Base-by-base conservation (phyloP, 2,329 filamentous ascomycete genomes). In the Cryphonectria parasitica region DNA sequence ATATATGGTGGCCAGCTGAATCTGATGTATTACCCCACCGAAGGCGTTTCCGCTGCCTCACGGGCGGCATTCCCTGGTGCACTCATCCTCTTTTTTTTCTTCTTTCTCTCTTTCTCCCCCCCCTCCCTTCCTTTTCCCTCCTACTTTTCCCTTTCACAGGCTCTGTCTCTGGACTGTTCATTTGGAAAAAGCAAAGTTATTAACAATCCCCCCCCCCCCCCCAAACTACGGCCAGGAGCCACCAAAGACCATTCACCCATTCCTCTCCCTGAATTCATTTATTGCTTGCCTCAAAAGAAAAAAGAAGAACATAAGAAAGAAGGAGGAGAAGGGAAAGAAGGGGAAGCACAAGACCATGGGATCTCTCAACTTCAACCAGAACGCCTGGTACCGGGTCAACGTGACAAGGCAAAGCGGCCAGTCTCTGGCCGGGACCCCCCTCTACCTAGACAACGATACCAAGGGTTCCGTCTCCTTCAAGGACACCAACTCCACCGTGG, bases 331-430 rank as follows among this genome's bases (percentile, higher is more conserved):
- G 10, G 5, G n/a, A 8, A 28, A 28, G 22, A 31, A 25, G 13
- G 10, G 8, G 7, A 56, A 61, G 34, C n/a, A 36, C 13, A 43
- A 49, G 43, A 49, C 22, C 22, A 62, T 62, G 60, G 10, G 19
- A 28, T 66, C 64, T 22, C 64, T 70, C 41, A 70, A 67, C 13
- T 39, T 70, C n/a, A 45, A 70, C 19, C 13, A 28, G n/a, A 54
- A 70, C 39, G 60, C 45, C 17, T 70, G 69, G 69, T 70, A 70
- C 25, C 69, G 67, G 31, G 31, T 70, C 56, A 70, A 67, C 15
- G 69, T 70, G 69, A 64, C 69, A 28, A 70, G 22, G 19, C 54
- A 56, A 6, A 8, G 19, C 5, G 65, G 64, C 5, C 19, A 25
- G 22, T 70, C 64, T 31, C 63, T 19, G 13, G 3, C 0, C 43